These are phyloP conservation scores for Aspergillus texensis DNA, from an alignment of 2,329 filamentous ascomycete species.

Conservation along the genomic window DNA sequence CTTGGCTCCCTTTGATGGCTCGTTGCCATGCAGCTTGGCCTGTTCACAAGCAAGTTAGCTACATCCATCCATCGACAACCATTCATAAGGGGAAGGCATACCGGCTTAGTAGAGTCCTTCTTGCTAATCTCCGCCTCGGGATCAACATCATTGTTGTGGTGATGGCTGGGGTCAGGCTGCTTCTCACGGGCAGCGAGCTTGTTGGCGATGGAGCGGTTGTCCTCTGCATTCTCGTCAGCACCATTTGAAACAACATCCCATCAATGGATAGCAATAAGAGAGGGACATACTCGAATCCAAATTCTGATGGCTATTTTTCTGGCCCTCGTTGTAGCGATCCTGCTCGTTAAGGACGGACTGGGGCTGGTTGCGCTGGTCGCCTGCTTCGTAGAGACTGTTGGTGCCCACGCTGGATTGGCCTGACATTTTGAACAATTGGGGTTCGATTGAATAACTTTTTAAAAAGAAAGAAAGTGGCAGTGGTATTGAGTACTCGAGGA, in stretches of 20 bases:
- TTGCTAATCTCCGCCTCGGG: slow-evolving; percentile 42
- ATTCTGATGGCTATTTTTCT: slow-evolving; percentile 67
- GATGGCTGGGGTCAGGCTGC: slow-evolving; percentile 29
- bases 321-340: slow-evolving; percentile 71
- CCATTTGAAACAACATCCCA: neutral
- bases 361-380: slow-evolving; percentile 71
- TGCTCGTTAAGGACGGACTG: slow-evolving; percentile 55
- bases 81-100: slow-evolving; percentile 26
- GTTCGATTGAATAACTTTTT: neutral
- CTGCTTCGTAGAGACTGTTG: slow-evolving; percentile 69
- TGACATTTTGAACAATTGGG: slow-evolving; percentile 22
- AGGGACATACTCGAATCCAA: slow-evolving; percentile 68
- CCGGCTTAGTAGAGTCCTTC: slow-evolving; percentile 47
- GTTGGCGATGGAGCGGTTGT: slow-evolving; percentile 50
- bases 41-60: slow-evolving; percentile 23
- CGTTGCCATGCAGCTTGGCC: slow-evolving; percentile 50
- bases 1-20: slow-evolving; percentile 50
- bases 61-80: neutral
- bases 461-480: neutral
- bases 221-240: slow-evolving; percentile 35
- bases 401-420: slow-evolving; percentile 68
- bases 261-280: neutral
- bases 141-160: slow-evolving; percentile 31
- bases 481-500: neutral
- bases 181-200: slow-evolving; percentile 41